These are phyloP conservation scores for Fusarium sororula DNA, from an alignment of 2,329 filamentous ascomycete genomes.

Conservation along the genomic window DNA sequence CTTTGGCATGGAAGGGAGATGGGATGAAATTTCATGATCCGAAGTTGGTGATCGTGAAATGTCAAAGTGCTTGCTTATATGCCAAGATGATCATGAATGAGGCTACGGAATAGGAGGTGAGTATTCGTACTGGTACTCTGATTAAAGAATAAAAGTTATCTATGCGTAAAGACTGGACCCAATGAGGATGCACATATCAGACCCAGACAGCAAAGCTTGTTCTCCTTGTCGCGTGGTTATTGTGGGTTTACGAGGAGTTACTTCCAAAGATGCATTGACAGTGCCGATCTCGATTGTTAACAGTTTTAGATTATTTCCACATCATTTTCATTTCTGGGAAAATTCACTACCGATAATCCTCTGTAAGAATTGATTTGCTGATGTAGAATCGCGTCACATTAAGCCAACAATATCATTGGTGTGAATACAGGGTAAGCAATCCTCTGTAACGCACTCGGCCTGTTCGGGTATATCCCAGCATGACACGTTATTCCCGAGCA, in stretches of 20 bases:
- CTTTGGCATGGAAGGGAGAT: neutral
- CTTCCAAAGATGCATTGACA: neutral
- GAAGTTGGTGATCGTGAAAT: neutral
- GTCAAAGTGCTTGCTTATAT: neutral
- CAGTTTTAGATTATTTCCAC: fast-evolving
- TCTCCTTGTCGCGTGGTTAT: neutral
- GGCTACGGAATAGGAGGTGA: no score
- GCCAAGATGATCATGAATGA: no score
- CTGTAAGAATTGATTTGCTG: fast-evolving
- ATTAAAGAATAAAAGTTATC: neutral
- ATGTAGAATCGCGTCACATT: no score
- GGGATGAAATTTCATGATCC: neutral
- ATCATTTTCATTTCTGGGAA: neutral
- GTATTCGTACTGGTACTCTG: no score
- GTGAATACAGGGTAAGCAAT: neutral
- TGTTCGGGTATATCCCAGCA: neutral
- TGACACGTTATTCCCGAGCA: neutral
- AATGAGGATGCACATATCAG: neutral
- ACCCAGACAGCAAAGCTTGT: fast-evolving
- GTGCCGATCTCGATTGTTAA: neutral
- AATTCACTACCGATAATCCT: fast-evolving
- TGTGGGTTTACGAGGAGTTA: neutral
- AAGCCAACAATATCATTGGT: no score
- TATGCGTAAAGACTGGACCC: neutral
- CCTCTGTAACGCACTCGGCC: neutral